These are phyloP conservation scores for Cordyceps cateniannulata DNA, from an alignment of 2,329 filamentous ascomycete genomes.

Conservation along the genomic window DNA sequence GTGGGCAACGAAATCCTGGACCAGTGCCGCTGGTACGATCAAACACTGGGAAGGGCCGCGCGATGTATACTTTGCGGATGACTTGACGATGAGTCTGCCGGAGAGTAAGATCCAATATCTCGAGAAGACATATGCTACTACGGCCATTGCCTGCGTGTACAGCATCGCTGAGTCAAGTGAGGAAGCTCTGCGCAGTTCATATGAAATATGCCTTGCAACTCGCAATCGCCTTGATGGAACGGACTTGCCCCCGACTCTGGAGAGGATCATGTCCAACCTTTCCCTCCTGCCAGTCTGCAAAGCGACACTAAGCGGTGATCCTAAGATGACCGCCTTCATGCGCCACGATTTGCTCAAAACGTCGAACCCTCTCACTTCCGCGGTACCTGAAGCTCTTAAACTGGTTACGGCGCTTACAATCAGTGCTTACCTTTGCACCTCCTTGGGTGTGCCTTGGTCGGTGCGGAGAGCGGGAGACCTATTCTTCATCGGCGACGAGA, in stretches of 20 bases:
- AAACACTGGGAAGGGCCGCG: conserved; percentile 68
- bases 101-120: conserved; percentile 30
- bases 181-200: conserved; percentile 7
- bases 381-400: conserved; percentile 46
- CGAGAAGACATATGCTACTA: conserved; percentile 26
- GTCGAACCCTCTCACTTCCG: conserved; percentile 59
- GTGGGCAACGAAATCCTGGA: conserved; percentile 55
- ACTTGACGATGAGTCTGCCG: conserved; percentile 49
- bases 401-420: conserved; percentile 58
- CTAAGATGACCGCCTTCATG: conserved; percentile 25
- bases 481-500: conserved; percentile 53
- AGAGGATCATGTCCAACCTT: conserved; percentile 40
- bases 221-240: conserved; percentile 46
- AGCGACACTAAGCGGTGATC: conserved; percentile 15
- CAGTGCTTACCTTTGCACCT: conserved; percentile 51
- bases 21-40: conserved; percentile 54
- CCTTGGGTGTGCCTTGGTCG: conserved; percentile 42
- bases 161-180: background rate
- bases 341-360: conserved; percentile 45
- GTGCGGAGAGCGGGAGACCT: conserved; percentile 55
- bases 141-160: conserved; percentile 10
- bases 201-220: conserved; percentile 7
- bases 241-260: conserved; percentile 47
- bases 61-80: conserved; percentile 62
- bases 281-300: conserved; percentile 30